These are phyloP conservation scores for Auricularia sp. DNA, from an alignment of 768 basidiomycete species.

Conservation along the genomic window DNA sequence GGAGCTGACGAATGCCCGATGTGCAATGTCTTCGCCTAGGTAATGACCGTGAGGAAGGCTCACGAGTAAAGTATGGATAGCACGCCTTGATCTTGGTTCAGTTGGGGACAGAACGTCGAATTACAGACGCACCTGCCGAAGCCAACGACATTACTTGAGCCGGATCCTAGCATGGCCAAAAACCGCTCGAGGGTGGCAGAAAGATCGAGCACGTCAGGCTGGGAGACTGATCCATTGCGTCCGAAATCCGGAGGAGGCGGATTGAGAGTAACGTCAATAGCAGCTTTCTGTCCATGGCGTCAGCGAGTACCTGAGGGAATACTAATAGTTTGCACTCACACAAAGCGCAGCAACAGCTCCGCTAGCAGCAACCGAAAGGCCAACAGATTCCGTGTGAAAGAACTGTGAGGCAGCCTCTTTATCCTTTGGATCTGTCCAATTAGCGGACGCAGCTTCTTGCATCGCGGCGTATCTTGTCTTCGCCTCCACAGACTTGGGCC, in stretches of 20 bases:
- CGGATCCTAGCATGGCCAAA: constrained; percentile 56
- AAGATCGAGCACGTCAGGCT: constrained; percentile 43
- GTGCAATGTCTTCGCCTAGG: constrained; percentile 54
- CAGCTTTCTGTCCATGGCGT: neutral
- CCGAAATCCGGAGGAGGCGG: neutral
- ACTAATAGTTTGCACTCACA: constrained; percentile 40
- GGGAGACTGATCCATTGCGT: neutral
- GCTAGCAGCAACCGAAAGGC: constrained; percentile 73
- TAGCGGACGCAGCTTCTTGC: constrained; percentile 52
- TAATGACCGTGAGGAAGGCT: constrained; percentile 42
- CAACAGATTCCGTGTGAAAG: constrained; percentile 57
- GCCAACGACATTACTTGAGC: constrained; percentile 36
- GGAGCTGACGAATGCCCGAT: constrained; percentile 54
- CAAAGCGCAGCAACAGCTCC: constrained; percentile 81
- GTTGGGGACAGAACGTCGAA: neutral
- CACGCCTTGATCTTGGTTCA: constrained; percentile 44
- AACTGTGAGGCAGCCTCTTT: constrained; percentile 35
- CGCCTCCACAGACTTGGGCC: constrained; percentile 59
- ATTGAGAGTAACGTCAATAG: neutral
- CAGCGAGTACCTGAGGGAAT: neutral
- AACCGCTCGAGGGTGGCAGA: constrained; percentile 51
- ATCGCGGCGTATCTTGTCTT: constrained; percentile 62
- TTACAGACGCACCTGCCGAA: constrained; percentile 53
- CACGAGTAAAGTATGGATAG: constrained; percentile 57
- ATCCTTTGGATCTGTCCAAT: constrained; percentile 42